Evolutionary conservation across 2,329 filamentous ascomycete genomes (phyloP), one percentile per base, ranked within the genome.

Genomic region (Penicillium sp.): DNA sequence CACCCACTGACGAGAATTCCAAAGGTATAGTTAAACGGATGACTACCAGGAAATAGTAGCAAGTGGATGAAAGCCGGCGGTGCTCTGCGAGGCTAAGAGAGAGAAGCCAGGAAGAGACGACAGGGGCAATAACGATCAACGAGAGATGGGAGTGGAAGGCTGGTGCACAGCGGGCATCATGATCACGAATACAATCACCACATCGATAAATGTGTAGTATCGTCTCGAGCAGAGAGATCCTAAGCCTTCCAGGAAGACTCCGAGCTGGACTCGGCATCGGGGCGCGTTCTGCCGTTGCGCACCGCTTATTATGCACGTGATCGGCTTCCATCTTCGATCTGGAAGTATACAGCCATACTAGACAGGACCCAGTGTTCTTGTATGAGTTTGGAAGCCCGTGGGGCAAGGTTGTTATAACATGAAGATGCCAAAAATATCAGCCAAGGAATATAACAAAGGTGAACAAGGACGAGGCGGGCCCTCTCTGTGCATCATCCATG

Each of bases 161-260:
- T 14, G 25, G 45, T 53, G 36, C 22, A 20, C 44, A 50, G 28
- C 44, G 48, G 43, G 46, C 57, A 59, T 59, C 50, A 50, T 59
- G 54, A 28, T 35, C 45, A 52, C 30, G 20, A 46, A 44, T 46
- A 50, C 35, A 47, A 22, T 53, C 45, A 38, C 25, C 51, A 47
- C 51, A 41, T 42, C 46, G 48, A 44, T 25, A 52, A 56, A 46
- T 42, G 30, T 25, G 16, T 16, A 22, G 16, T 16, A 44, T 49
- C 46, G 31, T 31, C 40, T 39, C 24, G 30, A 33, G 20, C 27
- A 14, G 31, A 38, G 20, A 44, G 8, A 13, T 44, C 46, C n/a
- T 16, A 25, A 9, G 25, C 40, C 11, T 38, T 40, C 18, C 8
- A 25, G 46, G 25, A 27, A 36, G 22, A 10, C 40, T 27, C 31